Percentiles rank a stretch among this genome's conserved stretches.
Conservation (phyloP, 2,329 filamentous ascomycete genomes). For the Colletotrichum camelliae region DNA sequence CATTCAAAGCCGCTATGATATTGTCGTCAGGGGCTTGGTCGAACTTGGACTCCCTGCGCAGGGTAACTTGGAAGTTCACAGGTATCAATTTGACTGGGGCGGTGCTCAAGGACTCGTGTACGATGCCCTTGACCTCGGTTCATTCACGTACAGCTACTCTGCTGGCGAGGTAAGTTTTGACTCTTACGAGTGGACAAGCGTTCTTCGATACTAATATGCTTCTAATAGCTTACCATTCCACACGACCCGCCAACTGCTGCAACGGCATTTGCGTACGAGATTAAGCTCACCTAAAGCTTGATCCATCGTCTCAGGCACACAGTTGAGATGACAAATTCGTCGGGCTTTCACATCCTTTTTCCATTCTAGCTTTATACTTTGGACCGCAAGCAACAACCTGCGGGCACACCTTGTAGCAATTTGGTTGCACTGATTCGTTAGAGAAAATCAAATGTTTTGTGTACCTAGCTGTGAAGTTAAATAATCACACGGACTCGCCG, state of each 20-base stretch:
- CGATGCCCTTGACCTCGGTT: not conserved
- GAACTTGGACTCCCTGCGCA: not conserved
- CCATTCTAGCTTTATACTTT: not conserved
- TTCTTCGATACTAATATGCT: not conserved
- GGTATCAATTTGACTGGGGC: not conserved
- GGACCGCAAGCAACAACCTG: not conserved
- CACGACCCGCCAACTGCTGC: not conserved
- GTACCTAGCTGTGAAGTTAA: rapidly evolving
- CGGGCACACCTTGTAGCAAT: not conserved
- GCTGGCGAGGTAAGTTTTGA: not conserved
- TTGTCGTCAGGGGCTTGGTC: not conserved
- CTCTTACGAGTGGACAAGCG: not conserved
- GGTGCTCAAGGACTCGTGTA: not conserved
- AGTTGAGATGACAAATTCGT: rapidly evolving
- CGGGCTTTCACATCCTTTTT: not conserved
- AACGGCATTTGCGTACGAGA: not conserved
- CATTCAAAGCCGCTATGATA: not conserved
- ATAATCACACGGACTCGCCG: not conserved
- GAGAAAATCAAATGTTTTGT: not conserved
- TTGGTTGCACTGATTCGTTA: rapidly evolving
- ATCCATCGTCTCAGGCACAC: rapidly evolving
- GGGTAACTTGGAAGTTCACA: not conserved
- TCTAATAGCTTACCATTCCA: not conserved
- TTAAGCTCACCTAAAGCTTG: not conserved
- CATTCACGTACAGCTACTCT: not conserved